Evolutionary conservation across 2,329 filamentous ascomycete species (phyloP), one percentile per base, ranked within the genome.

Genomic region (Colletotrichum brevisporum): DNA sequence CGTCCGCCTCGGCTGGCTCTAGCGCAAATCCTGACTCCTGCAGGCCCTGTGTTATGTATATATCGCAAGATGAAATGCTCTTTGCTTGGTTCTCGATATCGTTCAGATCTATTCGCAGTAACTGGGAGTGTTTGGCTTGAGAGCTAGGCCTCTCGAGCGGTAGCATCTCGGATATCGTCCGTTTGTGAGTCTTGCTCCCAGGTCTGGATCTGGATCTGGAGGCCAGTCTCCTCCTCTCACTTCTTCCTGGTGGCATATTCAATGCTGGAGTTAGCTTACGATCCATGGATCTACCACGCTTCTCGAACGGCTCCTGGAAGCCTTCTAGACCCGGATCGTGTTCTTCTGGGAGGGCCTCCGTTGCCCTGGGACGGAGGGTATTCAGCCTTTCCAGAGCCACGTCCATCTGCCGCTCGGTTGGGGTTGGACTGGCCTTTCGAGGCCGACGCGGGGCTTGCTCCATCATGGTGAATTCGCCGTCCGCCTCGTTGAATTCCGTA

Each of bases 141-240:
- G 21, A n/a, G 26, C 16, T 43, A 6, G 39, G 24, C 26, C 21
- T 56, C 55, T 67, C 63, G 12, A 69, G 52, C 26, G 67, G 62
- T 9, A 67, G 18, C 45, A 47, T 47, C n/a, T 61, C 61, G 10
- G 66, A 69, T 39, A 31, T 65, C 54, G 59, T 69, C 6, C 66
- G 43, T 13, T 56, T 60, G 45, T 69, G 67, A n/a, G 51, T 43
- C 50, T 61, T 69, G 27, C 12, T 53, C 13, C 45, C 52, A 6
- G 54, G 61, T 4, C 31, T 65, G 15, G 62, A 67, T 39, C 31
- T 65, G 15, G 62, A 67, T 39, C 51, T 61, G 18, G 62, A 61
- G 31, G 45, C 51, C 18, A 69, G 24, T 13, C 51, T 61, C 18
- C 47, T 65, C 21, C 43, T 61, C 51, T 61, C 16, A 21, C 67